These are phyloP conservation scores for Naematelia encephala DNA, from an alignment of 768 basidiomycete genomes.

Conservation along the genomic window DNA sequence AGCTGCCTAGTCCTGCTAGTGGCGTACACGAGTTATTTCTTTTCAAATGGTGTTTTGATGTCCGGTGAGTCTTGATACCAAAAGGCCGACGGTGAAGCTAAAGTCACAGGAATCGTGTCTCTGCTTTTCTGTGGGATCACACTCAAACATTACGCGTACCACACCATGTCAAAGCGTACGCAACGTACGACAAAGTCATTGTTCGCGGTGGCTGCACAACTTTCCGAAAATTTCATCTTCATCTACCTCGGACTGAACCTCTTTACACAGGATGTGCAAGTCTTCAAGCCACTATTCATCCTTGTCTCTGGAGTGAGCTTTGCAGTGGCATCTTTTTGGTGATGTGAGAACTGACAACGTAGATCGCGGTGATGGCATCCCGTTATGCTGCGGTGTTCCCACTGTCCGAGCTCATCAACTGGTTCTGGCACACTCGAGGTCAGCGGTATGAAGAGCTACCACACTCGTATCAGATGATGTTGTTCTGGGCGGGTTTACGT, in stretches of 20 bases:
- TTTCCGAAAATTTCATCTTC: conserved; percentile 99
- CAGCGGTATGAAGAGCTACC: conserved; percentile 87
- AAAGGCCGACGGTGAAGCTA: conserved; percentile 39
- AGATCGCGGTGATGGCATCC: conserved; percentile 84
- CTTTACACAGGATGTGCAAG: conserved; percentile 86
- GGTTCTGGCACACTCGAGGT: conserved; percentile 80
- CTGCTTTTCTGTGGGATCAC: conserved; percentile 98
- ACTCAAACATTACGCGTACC: conserved; percentile 99
- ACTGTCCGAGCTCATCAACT: conserved; percentile 88
- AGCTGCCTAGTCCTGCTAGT: conserved; percentile 92
- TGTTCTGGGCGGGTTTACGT: conserved; percentile 96
- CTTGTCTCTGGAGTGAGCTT: conserved; percentile 68
- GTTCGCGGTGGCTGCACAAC: conserved; percentile 86
- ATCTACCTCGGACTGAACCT: conserved; percentile 95
- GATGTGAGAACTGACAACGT: background rate
- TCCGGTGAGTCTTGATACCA: conserved; percentile 49
- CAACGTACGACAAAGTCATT: conserved; percentile 94
- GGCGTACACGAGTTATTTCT: conserved; percentile 97
- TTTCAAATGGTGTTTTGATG: conserved; percentile 93
- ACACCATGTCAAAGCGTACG: conserved; percentile 94
- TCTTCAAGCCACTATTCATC: conserved; percentile 94
- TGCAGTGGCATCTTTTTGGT: background rate
- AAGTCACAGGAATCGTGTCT: conserved; percentile 74
- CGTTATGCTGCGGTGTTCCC: conserved; percentile 96
- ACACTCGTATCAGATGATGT: conserved; percentile 98